phyloP scores from a whole-genome alignment of 495 filamentous ascomycete genomes.

The Penicillium arizonense region DNA sequence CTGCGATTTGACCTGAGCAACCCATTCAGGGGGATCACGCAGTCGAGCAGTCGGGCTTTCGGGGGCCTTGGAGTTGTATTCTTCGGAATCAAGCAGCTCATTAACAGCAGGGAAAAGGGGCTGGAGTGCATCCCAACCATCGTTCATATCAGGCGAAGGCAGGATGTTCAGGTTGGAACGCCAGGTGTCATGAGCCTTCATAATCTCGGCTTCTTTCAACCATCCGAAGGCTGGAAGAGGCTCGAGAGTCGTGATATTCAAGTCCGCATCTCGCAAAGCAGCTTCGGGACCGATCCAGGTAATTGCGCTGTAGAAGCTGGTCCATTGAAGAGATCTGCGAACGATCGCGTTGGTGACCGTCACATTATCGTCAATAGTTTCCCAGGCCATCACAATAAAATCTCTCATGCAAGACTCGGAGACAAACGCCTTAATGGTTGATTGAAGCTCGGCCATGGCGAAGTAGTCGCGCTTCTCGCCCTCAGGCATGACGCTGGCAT shows the following conservation, averaged over 20 bases:
- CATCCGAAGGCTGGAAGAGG: constrained; percentile 56
- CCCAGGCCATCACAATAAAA: constrained; percentile 51
- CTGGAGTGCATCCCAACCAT: constrained; percentile 29
- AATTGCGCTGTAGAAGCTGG: constrained; percentile 55
- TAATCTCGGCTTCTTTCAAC: constrained; percentile 53
- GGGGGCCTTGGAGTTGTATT: constrained; percentile 7
- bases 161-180: constrained; percentile 40
- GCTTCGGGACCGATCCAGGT: constrained; percentile 47
- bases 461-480: constrained; percentile 54
- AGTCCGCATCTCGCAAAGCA: constrained; percentile 38
- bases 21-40: constrained; percentile 42
- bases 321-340: constrained; percentile 53
- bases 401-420: constrained; percentile 50
- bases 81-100: constrained; percentile 25
- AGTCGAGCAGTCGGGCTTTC: constrained; percentile 15
- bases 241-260: constrained; percentile 36
- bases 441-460: constrained; percentile 36
- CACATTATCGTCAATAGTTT: constrained; percentile 51
- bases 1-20: constrained; percentile 32
- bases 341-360: constrained; percentile 49
- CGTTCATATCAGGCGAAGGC: constrained; percentile 7
- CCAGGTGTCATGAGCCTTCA: constrained; percentile 52
- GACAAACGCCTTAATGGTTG: constrained; percentile 53
- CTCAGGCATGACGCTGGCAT: constrained; percentile 46
- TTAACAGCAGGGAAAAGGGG: constrained; percentile 28